Evolutionary conservation across 805 yeast species (phyloP).

Genomic region (Cyberlindnera suaveolens): DNA sequence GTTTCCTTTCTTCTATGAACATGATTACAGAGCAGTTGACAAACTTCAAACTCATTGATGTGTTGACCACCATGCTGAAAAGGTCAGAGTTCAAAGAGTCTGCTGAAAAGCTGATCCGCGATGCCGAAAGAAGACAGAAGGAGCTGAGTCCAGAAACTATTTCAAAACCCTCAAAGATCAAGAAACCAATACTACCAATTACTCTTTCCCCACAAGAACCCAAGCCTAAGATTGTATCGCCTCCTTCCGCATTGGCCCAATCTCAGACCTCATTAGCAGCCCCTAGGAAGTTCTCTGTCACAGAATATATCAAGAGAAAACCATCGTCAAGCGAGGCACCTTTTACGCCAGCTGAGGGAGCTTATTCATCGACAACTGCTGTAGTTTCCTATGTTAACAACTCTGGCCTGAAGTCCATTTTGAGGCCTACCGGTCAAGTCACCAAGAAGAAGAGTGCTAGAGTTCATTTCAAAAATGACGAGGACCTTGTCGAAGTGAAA

Average conservation of each 20-base stretch:
- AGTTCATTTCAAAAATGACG: not conserved
- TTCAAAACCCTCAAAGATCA: not conserved
- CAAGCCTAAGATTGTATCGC: too few species aligned
- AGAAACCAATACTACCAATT: not conserved
- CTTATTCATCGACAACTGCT: too few species aligned
- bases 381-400: not conserved
- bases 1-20: not conserved
- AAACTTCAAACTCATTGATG: not conserved
- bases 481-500: not conserved
- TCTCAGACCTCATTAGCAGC: too few species aligned
- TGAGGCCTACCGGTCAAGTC: not conserved
- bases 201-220: not conserved
- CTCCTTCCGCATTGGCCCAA: too few species aligned
- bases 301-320: too few species aligned
- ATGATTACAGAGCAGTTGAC: not conserved
- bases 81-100: not conserved
- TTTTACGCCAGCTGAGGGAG: too few species aligned
- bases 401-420: not conserved
- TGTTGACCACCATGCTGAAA: not conserved
- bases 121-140: not conserved
- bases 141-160: not conserved
- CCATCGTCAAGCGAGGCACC: too few species aligned
- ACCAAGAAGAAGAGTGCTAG: not conserved
- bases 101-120: not conserved
- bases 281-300: too few species aligned